These are phyloP conservation scores for Leptographium flavum DNA, from an alignment of 2,329 filamentous ascomycete species.

Conservation along the genomic window DNA sequence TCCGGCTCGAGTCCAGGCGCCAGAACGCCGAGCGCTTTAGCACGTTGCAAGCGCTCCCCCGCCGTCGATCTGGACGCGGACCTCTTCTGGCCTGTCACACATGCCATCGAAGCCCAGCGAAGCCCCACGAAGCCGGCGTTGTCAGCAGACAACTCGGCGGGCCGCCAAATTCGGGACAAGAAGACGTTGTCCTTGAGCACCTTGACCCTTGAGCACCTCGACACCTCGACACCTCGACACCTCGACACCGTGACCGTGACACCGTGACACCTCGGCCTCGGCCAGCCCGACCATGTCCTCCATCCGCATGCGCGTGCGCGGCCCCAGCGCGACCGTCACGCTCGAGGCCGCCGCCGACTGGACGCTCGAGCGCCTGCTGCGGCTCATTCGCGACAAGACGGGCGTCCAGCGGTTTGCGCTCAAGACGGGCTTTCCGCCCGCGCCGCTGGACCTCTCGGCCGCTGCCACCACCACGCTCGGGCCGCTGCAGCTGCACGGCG, in stretches of 20 bases:
- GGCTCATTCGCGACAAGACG: conserved; percentile 48
- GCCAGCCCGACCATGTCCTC: conserved; percentile 3
- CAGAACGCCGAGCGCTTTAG: too few species aligned
- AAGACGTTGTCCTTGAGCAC: too few species aligned
- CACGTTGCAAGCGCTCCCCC: background rate
- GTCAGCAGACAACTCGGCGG: too few species aligned
- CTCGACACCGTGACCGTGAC: too few species aligned
- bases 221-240: too few species aligned
- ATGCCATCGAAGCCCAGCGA: too few species aligned
- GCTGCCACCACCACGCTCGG: conserved; percentile 24
- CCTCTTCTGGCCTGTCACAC: too few species aligned
- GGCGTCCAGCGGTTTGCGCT: conserved; percentile 54
- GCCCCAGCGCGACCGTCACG: conserved; percentile 57
- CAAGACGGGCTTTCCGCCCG: conserved; percentile 75
- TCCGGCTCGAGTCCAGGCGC: too few species aligned
- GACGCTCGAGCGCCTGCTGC: conserved; percentile 46
- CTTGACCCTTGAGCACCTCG: too few species aligned
- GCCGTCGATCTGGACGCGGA: too few species aligned
- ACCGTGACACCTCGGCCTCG: background rate
- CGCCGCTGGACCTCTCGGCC: conserved; percentile 48
- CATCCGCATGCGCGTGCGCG: conserved; percentile 61
- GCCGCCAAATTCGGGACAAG: too few species aligned
- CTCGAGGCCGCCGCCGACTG: conserved; percentile 55
- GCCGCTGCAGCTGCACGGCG: conserved; percentile 31
- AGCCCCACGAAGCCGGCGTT: too few species aligned